Conservation (phyloP, 352 stramenopile species). For the Halophytophthora batemanensis region DNA sequence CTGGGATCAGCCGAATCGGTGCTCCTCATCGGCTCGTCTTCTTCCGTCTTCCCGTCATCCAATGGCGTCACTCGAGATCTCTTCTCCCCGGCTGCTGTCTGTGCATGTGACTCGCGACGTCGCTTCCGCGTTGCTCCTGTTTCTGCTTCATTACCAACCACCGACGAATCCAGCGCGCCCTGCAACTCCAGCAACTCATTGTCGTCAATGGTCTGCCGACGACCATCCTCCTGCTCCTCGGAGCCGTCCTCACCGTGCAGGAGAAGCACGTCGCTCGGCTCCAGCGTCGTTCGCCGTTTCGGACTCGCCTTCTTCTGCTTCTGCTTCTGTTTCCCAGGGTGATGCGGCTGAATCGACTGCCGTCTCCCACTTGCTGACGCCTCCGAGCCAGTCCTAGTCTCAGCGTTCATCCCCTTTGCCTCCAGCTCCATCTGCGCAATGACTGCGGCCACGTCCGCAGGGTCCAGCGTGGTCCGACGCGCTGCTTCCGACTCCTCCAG, state of each 20-base stretch:
- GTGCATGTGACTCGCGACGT: conserved; percentile 13
- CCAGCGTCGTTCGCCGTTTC: conserved; percentile 43
- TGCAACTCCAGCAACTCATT: conserved; percentile 43
- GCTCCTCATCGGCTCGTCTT: no score
- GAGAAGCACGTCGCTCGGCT: conserved; percentile 41
- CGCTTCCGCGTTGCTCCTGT: conserved; percentile 28
- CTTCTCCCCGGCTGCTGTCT: conserved; percentile 2
- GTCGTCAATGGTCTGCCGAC: conserved; percentile 61
- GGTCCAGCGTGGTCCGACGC: conserved; percentile 53
- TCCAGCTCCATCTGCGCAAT: conserved; percentile 37
- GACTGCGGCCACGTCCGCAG: conserved; percentile 39
- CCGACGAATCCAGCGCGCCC: conserved; percentile 12
- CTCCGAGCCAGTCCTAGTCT: no score
- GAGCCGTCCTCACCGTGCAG: conserved; percentile 9
- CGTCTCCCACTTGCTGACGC: not conserved
- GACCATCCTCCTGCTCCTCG: conserved; percentile 13
- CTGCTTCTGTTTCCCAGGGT: conserved; percentile 2
- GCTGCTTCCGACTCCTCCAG: conserved; percentile 18
- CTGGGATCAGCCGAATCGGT: no score
- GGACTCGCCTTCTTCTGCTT: conserved; percentile 5
- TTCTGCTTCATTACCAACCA: conserved; percentile 5
- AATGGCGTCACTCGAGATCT: no score
- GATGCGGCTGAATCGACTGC: not conserved
- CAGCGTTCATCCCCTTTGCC: conserved; percentile 8
- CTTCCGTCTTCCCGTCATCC: no score